phyloP scores from a whole-genome alignment of 257 asterid species.

The Solanum sejunctum region DNA sequence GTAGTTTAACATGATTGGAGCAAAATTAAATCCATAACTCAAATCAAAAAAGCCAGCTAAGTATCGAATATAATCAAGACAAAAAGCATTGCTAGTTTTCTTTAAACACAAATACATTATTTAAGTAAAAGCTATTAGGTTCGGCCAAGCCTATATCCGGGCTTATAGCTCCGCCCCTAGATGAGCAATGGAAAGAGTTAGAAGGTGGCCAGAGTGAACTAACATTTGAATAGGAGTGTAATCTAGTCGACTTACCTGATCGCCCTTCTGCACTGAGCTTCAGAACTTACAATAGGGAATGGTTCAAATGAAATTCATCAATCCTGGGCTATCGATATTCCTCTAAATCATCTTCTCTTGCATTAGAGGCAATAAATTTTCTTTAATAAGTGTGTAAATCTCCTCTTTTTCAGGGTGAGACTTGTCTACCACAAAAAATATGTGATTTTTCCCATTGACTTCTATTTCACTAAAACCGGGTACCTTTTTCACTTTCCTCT shows the following conservation, averaged over 20 bases:
- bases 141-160: background rate
- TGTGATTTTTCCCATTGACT: conserved; percentile 37
- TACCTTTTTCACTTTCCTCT: conserved; percentile 32
- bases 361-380: too few relatives aligned
- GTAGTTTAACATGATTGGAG: background rate
- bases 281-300: background rate
- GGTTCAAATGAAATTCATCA: background rate
- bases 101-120: too few relatives aligned
- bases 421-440: conserved; percentile 37
- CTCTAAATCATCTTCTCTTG: too few relatives aligned
- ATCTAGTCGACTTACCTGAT: background rate
- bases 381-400: conserved; percentile 22
- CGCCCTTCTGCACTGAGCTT: background rate
- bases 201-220: background rate
- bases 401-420: conserved; percentile 38
- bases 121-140: background rate
- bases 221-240: background rate
- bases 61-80: background rate
- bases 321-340: too few relatives aligned
- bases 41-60: background rate
- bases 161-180: background rate
- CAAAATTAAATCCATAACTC: background rate
- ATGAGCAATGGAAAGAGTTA: background rate
- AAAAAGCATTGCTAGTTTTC: background rate
- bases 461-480: conserved; percentile 54